Evolutionary conservation across 1,284 basidiomycete genomes (phyloP), one percentile per base, ranked within the genome.

Genomic region (Boletus mariae): DNA sequence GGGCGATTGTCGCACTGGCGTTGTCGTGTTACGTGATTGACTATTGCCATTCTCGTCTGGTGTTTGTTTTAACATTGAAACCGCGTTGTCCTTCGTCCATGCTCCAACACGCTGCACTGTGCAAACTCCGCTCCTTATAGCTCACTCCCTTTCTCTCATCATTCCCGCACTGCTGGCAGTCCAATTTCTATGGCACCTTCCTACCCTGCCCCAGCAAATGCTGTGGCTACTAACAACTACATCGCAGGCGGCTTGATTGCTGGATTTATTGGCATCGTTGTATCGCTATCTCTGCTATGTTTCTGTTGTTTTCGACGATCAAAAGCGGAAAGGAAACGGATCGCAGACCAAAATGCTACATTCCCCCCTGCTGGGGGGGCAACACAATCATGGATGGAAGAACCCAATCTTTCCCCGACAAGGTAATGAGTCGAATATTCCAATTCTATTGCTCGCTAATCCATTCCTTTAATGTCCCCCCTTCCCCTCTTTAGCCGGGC

Each of bases 331-430:
- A 59, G 63, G 31, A 73, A 69, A 57, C 68, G 75, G 32, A 71
- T 72, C 45, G 65, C 71, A 23, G 64, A 63, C 31, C 73, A 71
- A 45, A 71, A 68, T 34, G 68, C 74, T 15, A 73, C 75, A 25
- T 81, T 80, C 60, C 69, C 80, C 28, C 75, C 73, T 49, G 74
- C 80, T 49, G 73, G 73, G 38, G 79, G 79, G 4, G 54, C 79
- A 28, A 67, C 77, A 44, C 49, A 23, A 32, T 48, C 55, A 68
- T 68, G 17, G 51, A 69, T 44, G 38, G 13, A 37, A 17, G 56
- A 63, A 38, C 12, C 31, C 12, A 17, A 26, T 29, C 26, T 42
- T 34, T 43, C 48, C 17, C 40, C 42, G 15, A 34, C 35, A 10
- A 63, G 54, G 67, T 68, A 49, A 54, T 37, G 12, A n/a, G 13